These are phyloP conservation scores for Xylaria flabelliformis DNA, from an alignment of 495 filamentous ascomycete species.

Conservation along the genomic window DNA sequence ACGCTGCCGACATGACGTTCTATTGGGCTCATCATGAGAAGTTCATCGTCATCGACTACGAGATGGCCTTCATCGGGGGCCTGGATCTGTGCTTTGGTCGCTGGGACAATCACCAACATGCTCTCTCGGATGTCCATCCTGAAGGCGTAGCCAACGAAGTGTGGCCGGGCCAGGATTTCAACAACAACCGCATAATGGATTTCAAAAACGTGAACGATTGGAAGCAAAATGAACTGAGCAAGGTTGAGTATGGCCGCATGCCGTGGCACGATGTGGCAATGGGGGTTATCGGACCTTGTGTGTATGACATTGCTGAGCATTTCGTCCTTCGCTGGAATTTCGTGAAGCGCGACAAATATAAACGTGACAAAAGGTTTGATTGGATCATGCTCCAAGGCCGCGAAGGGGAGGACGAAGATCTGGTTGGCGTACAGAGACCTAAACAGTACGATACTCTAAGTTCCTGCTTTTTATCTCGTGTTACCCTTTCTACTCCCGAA, in stretches of 20 bases:
- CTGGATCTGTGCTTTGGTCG: slow-evolving; percentile 96
- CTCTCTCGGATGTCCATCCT: slow-evolving; percentile 85
- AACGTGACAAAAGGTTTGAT: slow-evolving; percentile 76
- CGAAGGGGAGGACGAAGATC: slow-evolving; percentile 77
- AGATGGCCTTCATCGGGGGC: slow-evolving; percentile 87
- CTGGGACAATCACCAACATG: slow-evolving; percentile 88
- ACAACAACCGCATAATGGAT: slow-evolving; percentile 95
- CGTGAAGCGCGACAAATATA: slow-evolving; percentile 97
- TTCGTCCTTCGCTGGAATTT: slow-evolving; percentile 98
- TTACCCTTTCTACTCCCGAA: not conserved
- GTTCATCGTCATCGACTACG: slow-evolving; percentile 92
- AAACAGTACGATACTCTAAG: slow-evolving; percentile 54
- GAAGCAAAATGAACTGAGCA: slow-evolving; percentile 91
- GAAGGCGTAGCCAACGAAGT: slow-evolving; percentile 80
- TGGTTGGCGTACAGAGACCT: slow-evolving; percentile 85
- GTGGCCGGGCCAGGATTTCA: slow-evolving; percentile 96
- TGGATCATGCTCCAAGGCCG: slow-evolving; percentile 86
- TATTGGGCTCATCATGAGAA: slow-evolving; percentile 99
- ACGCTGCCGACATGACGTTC: slow-evolving; percentile 94
- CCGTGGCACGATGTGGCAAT: slow-evolving; percentile 97
- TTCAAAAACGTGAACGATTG: slow-evolving; percentile 90
- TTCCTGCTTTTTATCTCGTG: not conserved
- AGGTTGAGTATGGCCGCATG: slow-evolving; percentile 92
- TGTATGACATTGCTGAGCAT: slow-evolving; percentile 95
- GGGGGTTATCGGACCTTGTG: slow-evolving; percentile 85